These are phyloP conservation scores for Raphanus sativus DNA, from an alignment of 345 rosid species.

Conservation along the genomic window DNA sequence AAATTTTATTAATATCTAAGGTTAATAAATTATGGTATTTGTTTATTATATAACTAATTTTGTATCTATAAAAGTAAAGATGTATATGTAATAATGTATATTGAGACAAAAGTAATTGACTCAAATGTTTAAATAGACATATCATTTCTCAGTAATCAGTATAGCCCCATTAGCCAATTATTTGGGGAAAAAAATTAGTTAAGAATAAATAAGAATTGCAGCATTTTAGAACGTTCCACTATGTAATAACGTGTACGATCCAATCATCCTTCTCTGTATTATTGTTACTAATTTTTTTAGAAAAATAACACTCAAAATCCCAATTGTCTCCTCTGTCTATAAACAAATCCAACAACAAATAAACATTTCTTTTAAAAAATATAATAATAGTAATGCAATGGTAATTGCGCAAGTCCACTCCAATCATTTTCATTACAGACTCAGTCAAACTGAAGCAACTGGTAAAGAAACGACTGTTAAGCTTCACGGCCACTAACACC, in stretches of 20 bases:
- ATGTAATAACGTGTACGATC: constrained; percentile 36
- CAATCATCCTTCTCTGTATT: constrained; percentile 29
- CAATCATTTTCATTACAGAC: constrained; percentile 42
- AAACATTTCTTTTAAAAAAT: constrained; percentile 16
- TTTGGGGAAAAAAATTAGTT: neutral
- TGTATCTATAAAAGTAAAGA: no score
- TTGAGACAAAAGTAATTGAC: no score
- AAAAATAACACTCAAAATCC: constrained; percentile 3
- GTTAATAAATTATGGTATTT: no score
- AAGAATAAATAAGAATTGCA: neutral
- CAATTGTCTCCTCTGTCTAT: constrained; percentile 34
- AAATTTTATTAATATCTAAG: no score
- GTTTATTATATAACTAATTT: no score
- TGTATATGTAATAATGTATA: no score
- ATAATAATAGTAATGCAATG: constrained; percentile 15
- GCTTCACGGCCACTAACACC: constrained; percentile 12
- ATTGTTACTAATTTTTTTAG: neutral
- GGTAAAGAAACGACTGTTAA: constrained; percentile 26
- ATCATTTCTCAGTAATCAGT: no score
- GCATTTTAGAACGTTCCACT: constrained; percentile 29
- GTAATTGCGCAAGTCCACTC: constrained; percentile 35
- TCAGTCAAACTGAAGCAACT: constrained; percentile 33
- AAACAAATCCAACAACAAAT: constrained; percentile 40
- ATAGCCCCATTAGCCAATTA: no score
- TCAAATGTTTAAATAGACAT: no score